Evolutionary conservation across 1,284 basidiomycete species (phyloP).

Genomic region (Mycena citricolor): DNA sequence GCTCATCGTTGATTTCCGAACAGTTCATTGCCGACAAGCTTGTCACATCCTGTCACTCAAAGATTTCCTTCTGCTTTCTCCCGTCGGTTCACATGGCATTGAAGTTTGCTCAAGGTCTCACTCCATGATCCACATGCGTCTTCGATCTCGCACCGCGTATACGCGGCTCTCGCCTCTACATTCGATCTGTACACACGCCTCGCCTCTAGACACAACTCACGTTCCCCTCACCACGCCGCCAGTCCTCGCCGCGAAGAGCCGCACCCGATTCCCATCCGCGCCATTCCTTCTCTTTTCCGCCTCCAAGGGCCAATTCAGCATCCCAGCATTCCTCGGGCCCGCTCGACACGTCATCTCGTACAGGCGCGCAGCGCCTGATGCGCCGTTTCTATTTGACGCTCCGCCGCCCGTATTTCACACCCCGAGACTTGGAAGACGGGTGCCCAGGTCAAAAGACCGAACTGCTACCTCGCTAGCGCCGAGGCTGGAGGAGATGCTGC

Average conservation of each 20-base stretch:
- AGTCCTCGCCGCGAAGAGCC: slow-evolving; percentile 4
- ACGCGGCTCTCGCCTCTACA: too few species aligned
- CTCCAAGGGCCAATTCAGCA: not conserved
- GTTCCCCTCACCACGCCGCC: too few species aligned
- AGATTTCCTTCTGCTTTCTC: too few species aligned
- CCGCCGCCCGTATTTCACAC: not conserved
- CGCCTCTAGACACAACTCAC: too few species aligned
- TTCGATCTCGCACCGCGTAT: too few species aligned
- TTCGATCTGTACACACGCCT: too few species aligned
- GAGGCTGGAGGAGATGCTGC: slow-evolving; percentile 11
- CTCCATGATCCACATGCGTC: too few species aligned
- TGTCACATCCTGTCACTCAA: too few species aligned
- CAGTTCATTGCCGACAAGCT: too few species aligned
- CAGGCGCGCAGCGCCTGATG: not conserved
- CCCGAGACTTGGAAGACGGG: slow-evolving; percentile 3
- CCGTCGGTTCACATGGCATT: too few species aligned
- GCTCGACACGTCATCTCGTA: slow-evolving; percentile 8
- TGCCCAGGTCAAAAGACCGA: not conserved
- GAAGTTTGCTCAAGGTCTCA: too few species aligned
- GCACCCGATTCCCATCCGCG: slow-evolving; percentile 5
- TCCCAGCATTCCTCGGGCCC: slow-evolving; percentile 8
- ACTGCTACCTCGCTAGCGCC: not conserved
- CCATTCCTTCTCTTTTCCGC: slow-evolving; percentile 5
- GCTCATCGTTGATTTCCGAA: too few species aligned
- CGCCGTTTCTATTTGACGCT: slow-evolving; percentile 9